phyloP scores from a whole-genome alignment of 257 asterid genomes.

The Capsicum chinense region DNA sequence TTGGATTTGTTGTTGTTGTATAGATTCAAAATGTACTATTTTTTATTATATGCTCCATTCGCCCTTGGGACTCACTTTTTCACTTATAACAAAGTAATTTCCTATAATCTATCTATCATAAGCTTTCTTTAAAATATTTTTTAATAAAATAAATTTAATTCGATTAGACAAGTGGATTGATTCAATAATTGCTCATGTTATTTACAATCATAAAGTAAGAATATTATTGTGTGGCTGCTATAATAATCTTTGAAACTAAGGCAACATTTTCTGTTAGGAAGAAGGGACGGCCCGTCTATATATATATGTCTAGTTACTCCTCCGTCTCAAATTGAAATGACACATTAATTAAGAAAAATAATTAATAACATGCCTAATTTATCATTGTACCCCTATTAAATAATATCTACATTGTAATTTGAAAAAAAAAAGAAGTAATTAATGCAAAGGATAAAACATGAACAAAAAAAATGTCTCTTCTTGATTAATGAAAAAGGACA shows the following conservation, averaged over 20 bases:
- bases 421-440: no score
- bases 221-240: background rate
- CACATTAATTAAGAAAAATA: no score
- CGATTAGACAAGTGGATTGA: background rate
- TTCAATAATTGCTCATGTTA: background rate
- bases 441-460: no score
- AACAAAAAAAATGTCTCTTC: no score
- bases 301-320: background rate
- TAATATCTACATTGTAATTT: no score
- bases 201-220: background rate
- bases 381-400: no score
- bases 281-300: background rate
- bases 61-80: background rate
- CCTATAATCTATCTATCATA: background rate
- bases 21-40: background rate
- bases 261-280: background rate
- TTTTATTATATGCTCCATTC: background rate
- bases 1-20: no score
- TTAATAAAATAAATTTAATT: no score
- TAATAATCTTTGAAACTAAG: conserved; percentile 6
- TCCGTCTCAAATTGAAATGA: no score
- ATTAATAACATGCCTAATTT: no score
- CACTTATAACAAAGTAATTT: background rate
- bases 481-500: no score
- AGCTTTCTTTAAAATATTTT: background rate